Base-by-base conservation (phyloP, 1,284 basidiomycete genomes). In the Boletus sp. region DNA sequence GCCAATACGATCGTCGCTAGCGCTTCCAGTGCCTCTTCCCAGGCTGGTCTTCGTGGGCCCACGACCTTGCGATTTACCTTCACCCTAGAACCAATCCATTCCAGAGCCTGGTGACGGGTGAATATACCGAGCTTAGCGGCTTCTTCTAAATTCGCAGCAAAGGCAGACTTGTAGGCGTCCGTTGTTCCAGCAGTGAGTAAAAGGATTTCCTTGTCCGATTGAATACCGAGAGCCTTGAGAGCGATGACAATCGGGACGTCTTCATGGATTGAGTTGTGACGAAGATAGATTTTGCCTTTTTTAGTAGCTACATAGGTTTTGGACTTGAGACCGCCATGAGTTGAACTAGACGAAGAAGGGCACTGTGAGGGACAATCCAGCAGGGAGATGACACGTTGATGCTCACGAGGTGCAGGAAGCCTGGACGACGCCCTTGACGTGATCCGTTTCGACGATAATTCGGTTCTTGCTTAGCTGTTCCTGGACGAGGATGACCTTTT, bases 381-480 rank as follows among this genome's bases (percentile, higher is more conserved):
- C 1, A 37, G 33, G 8, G n/a, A 40, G 25, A 46, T n/a, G 46
- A 52, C 25, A 13, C 8, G 23, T 29, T 10, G 4, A 34, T 41
- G 20, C 88, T 68, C 62, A 94, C 88, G 92, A 95, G 41, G 96
- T 99, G 70, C 97, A 98, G 16, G 93, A 95, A 8, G 96, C 94
- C 62, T 93, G 92, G 0, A 98, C 94, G 38, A 91, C 74, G 13
- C 91, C 91, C 70, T 99, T 99, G 39, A 87, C 86, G 7, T 80
- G 72, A 69, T 98, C 91, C 32, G 88, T 88, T 73, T 99, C 97
- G 55, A 99, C 95, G 55, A 99, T 96, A 65, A 99, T 99, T 50
- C 96, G 83, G 71, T 99, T 99, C 76, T 99, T 99, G 76, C 91
- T 94, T 61, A 99, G 73, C 71, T 99, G 96, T 68, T 99, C 97